phyloP scores from a whole-genome alignment of 441 rosid species.

The Gossypium lobatum region DNA sequence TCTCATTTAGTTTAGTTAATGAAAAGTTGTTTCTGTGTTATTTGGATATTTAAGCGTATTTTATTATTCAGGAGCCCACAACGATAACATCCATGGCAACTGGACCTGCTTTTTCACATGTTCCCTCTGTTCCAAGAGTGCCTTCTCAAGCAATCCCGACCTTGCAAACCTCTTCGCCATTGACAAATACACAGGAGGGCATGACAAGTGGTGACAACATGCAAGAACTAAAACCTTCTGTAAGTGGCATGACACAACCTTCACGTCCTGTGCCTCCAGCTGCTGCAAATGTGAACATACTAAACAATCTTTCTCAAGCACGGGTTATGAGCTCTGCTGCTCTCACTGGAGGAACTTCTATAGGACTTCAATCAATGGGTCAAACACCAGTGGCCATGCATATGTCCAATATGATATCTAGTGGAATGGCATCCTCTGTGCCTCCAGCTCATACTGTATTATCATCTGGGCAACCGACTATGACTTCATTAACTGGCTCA shows the following conservation, averaged over 20 bases:
- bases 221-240: constrained; percentile 77
- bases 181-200: constrained; percentile 72
- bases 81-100: constrained; percentile 57
- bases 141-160: constrained; percentile 62
- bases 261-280: constrained; percentile 58
- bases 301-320: constrained; percentile 87
- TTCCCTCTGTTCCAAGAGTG: constrained; percentile 63
- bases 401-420: constrained; percentile 95
- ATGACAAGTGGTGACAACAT: constrained; percentile 45
- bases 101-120: constrained; percentile 65
- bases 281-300: constrained; percentile 76
- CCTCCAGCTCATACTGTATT: constrained; percentile 70
- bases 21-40: constrained; percentile 8
- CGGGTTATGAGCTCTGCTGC: constrained; percentile 87
- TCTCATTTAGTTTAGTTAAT: constrained; percentile 24
- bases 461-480: constrained; percentile 70
- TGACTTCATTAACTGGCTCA: constrained; percentile 56
- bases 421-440: constrained; percentile 77
- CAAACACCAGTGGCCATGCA: constrained; percentile 89
- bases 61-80: constrained; percentile 67
- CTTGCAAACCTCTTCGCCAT: constrained; percentile 83
- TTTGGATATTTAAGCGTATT: constrained; percentile 13
- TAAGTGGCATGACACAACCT: constrained; percentile 66
- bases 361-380: constrained; percentile 65
- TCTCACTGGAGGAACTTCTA: constrained; percentile 81